A percentile compares a stretch with the other conserved stretches of the same genome.
These are phyloP conservation scores for Bolboschoenus planiculmis DNA, from an alignment of 176 grass and related monocot species.

Conservation along the genomic window DNA sequence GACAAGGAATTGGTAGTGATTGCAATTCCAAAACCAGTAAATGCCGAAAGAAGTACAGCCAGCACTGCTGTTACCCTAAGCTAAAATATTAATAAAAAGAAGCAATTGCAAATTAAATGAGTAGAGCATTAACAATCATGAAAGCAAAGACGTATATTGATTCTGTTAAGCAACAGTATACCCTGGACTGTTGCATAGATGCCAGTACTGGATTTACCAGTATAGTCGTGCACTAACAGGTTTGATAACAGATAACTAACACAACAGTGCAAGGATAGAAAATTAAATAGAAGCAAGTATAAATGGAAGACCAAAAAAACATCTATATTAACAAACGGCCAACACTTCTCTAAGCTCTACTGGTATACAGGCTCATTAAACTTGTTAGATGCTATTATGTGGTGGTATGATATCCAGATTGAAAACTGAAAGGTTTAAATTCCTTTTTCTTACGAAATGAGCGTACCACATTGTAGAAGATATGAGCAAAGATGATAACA, in stretches of 20 bases:
- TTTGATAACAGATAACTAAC: not conserved
- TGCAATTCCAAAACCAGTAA: slow-evolving; percentile 91
- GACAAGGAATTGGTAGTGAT: slow-evolving; percentile 81
- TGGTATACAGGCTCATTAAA: not conserved
- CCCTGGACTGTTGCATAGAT: not conserved
- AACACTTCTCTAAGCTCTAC: not conserved
- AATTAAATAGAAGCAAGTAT: not conserved
- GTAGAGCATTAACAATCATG: not conserved
- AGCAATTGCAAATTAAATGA: slow-evolving; percentile 12
- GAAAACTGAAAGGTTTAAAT: slow-evolving; percentile 4
- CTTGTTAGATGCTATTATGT: not conserved
- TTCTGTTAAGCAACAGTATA: not conserved
- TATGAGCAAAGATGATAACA: slow-evolving; percentile 90
- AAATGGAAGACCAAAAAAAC: not conserved
- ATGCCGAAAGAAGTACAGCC: slow-evolving; percentile 71
- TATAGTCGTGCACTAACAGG: not conserved
- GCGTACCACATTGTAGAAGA: slow-evolving; percentile 87
- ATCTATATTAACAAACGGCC: not conserved
- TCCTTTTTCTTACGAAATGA: not conserved
- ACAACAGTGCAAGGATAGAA: not conserved
- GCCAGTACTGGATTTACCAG: not conserved
- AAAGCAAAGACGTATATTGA: not conserved
- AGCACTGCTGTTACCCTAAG: slow-evolving; percentile 58
- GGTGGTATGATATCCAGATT: not conserved
- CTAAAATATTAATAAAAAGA: slow-evolving; percentile 38